Base-by-base conservation (phyloP, 176 grass and related monocot genomes). In the Cenchrus fungigraminus region DNA sequence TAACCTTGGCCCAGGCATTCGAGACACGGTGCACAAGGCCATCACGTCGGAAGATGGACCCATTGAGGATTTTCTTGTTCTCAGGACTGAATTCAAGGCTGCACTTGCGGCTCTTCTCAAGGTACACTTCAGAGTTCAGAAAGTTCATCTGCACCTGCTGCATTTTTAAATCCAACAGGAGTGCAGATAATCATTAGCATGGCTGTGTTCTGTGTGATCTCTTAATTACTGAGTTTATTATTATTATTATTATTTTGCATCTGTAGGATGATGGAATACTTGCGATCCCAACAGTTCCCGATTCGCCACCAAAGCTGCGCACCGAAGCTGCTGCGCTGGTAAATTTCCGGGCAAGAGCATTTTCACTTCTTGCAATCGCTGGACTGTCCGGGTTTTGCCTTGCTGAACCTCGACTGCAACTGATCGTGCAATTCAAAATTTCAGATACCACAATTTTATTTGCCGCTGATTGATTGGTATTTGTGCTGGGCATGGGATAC, bases 341-440 rank as follows among this genome's bases (percentile, higher is more conserved):
- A 56, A 83, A 64, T 5, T 97, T 89, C 44, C 84, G 90, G 4
- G 86, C 95, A 16, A 89, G 57, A 37, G 95, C 95, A 70, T 97
- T 97, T 68, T 92, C 88, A 28, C 86, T 97, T 64, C 90, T 97
- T 16, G 94, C 95, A 16, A 92, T 97, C 13, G 90, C 92, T 34
- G 95, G 95, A 55, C 78, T 97, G 29, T 92, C 90, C 11, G 86
- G 95, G 58, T 91, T 92, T 91, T 97, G 95, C 73, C 92, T 15
- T 50, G 10, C 66, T 44, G 42, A 8, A 40, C 52, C 50, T 80
- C 3, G 17, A 22, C 15, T 16, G 52, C 52, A 16, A 54, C 14
- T 54, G 52, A 54, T 54, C 52, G 29, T 12, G 6, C 16, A 55
- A 11, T 67, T 76, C 14, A 22, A 6, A 65, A 55, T 4, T 67